A percentile compares a stretch with the other conserved stretches of the same genome.
Conservation (phyloP, 2,329 filamentous ascomycete species). For the Pezicula carpinea region DNA sequence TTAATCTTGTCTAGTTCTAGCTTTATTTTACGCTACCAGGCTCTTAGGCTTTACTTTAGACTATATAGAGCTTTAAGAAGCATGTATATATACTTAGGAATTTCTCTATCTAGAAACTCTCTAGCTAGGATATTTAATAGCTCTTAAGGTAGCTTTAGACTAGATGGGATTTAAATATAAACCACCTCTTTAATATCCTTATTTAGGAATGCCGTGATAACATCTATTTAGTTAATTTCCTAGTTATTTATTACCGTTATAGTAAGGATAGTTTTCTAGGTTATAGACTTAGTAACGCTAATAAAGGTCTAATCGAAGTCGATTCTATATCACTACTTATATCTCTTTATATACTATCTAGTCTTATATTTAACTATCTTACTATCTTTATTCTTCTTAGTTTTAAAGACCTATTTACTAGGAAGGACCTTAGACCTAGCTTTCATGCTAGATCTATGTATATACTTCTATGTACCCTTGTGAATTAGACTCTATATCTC, state of each 20-base stretch:
- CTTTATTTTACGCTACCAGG: conserved; percentile 17
- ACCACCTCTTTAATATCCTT: conserved; percentile 22
- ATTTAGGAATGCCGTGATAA: conserved; percentile 26
- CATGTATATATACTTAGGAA: not conserved
- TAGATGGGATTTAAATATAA: conserved; percentile 21
- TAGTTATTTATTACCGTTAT: conserved; percentile 3
- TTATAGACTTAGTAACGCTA: conserved; percentile 6
- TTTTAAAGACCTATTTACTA: conserved; percentile 9
- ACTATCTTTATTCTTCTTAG: not conserved
- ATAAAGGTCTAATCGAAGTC: conserved; percentile 13
- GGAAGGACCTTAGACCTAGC: too few relatives aligned
- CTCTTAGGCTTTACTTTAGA: conserved; percentile 25
- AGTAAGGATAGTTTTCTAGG: conserved; percentile 6
- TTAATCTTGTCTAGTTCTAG: conserved; percentile 14
- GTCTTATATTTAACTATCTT: conserved; percentile 9
- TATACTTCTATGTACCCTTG: too few relatives aligned
- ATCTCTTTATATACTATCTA: conserved; percentile 6
- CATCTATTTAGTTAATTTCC: conserved; percentile 13
- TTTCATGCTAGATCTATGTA: too few relatives aligned
- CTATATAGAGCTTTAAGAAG: conserved; percentile 27
- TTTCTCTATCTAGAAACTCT: not conserved
- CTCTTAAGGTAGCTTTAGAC: conserved; percentile 4
- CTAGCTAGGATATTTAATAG: not conserved
- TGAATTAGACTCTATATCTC: too few relatives aligned
- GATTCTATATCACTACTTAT: conserved; percentile 5